Percentiles rank a stretch among this genome's conserved stretches.
Conservation (phyloP, 2,329 filamentous ascomycete genomes). For the Coniella lustricola region DNA sequence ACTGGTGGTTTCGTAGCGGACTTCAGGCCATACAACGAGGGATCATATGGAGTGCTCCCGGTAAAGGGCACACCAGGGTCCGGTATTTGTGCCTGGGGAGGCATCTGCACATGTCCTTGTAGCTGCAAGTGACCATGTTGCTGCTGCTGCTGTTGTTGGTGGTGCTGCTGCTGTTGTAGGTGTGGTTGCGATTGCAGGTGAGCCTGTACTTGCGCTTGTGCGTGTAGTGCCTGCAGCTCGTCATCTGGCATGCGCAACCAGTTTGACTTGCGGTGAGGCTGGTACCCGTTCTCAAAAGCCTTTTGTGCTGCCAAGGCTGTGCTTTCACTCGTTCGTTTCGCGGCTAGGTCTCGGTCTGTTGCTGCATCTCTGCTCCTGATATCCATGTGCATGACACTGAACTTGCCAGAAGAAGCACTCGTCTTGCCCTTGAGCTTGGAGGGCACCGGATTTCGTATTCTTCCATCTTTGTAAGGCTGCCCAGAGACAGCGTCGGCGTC, state of each 20-base stretch:
- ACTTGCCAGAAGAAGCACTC: conserved; percentile 51
- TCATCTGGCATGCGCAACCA: conserved; percentile 14
- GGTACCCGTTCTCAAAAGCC: conserved; percentile 47
- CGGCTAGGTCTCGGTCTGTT: conserved; percentile 44
- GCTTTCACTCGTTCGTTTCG: conserved; percentile 55
- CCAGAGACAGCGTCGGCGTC: conserved; percentile 18
- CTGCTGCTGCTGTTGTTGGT: too few species aligned
- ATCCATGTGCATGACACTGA: conserved; percentile 57
- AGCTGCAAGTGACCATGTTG: too few species aligned
- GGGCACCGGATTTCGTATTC: conserved; percentile 51
- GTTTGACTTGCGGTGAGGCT: conserved; percentile 14
- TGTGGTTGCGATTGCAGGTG: not conserved
- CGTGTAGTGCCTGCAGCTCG: too few species aligned
- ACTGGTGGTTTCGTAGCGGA: conserved; percentile 8
- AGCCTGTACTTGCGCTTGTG: too few species aligned
- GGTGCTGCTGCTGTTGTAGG: too few species aligned
- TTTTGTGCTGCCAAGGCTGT: conserved; percentile 51
- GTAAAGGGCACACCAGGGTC: conserved; percentile 10
- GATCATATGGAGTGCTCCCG: conserved; percentile 13
- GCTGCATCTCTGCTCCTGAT: conserved; percentile 36
- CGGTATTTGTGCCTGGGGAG: too few species aligned
- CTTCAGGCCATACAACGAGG: conserved; percentile 12
- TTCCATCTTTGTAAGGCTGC: conserved; percentile 35
- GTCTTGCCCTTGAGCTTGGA: conserved; percentile 55
- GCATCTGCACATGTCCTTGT: too few species aligned